A percentile compares a stretch with the other conserved stretches of the same genome.
phyloP scores from a whole-genome alignment of 2,329 filamentous ascomycete genomes.

The Neofusicoccum cordaticola region DNA sequence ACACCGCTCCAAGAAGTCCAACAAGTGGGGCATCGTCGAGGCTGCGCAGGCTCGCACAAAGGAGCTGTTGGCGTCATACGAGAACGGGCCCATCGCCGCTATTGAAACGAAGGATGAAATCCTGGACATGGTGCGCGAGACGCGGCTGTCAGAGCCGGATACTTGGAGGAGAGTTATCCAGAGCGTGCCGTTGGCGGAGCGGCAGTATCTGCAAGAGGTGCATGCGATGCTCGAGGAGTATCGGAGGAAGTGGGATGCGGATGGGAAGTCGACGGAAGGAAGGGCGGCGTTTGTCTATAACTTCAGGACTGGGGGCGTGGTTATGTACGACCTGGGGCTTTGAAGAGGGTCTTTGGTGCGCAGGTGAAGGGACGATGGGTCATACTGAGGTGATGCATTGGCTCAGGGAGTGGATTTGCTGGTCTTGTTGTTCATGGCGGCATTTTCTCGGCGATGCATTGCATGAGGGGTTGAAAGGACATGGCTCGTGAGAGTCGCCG shows the following conservation, averaged over 20 bases:
- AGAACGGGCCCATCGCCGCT: constrained; percentile 73
- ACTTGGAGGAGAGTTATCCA: constrained; percentile 82
- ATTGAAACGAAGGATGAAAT: constrained; percentile 85
- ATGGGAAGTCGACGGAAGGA: constrained; percentile 36
- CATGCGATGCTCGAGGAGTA: constrained; percentile 70
- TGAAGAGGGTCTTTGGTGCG: background rate
- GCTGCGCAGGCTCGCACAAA: constrained; percentile 60
- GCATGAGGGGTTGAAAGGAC: too few species aligned
- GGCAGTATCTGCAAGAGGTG: constrained; percentile 78
- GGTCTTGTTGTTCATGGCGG: too few species aligned
- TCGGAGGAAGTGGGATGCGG: constrained; percentile 56
- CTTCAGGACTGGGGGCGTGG: constrained; percentile 76
- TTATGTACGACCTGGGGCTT: constrained; percentile 74
- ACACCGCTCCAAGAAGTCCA: constrained; percentile 86
- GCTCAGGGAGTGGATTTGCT: too few species aligned
- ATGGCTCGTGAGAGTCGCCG: too few species aligned
- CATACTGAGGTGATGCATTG: too few species aligned
- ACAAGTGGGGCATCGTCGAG: constrained; percentile 81
- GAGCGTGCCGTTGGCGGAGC: constrained; percentile 69
- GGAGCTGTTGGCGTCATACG: constrained; percentile 66
- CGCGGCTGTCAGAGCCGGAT: constrained; percentile 74
- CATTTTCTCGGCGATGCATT: too few species aligned
- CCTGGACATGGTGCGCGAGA: constrained; percentile 71
- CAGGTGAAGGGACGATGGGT: too few species aligned
- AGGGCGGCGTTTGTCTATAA: constrained; percentile 88